Percentiles rank a stretch among this genome's conserved stretches.
Conservation (phyloP, 208 protist genomes). For the Leishmania mexicana region DNA sequence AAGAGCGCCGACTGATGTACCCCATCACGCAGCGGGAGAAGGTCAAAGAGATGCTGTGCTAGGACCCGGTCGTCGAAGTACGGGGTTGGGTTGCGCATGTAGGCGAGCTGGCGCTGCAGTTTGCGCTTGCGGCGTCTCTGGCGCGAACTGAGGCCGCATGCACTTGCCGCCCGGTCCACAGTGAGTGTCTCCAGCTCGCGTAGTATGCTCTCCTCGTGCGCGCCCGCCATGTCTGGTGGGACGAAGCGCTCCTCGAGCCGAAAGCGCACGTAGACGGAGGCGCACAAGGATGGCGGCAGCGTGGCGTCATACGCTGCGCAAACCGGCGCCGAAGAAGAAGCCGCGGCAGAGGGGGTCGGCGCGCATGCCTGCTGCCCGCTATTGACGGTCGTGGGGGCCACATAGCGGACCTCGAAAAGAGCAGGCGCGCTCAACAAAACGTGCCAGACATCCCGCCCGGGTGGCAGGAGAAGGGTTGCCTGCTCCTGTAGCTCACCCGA, state of each 20-base stretch:
- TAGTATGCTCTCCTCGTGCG: constrained; percentile 15
- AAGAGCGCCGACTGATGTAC: constrained; percentile 36
- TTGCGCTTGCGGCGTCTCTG: constrained; percentile 43
- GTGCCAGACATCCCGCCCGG: constrained; percentile 57
- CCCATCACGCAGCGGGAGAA: constrained; percentile 47
- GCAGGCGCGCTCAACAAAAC: constrained; percentile 73
- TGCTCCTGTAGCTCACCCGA: constrained; percentile 34
- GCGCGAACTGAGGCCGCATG: constrained; percentile 27
- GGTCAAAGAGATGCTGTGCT: constrained; percentile 77
- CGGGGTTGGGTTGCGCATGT: constrained; percentile 53
- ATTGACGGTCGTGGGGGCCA: background rate
- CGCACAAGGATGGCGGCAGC: background rate
- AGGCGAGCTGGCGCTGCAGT: constrained; percentile 62
- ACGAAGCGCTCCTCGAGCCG: constrained; percentile 39
- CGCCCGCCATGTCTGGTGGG: constrained; percentile 26
- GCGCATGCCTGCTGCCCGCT: background rate
- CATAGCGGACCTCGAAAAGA: constrained; percentile 30
- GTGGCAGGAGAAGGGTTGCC: constrained; percentile 50
- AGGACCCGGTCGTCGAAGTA: constrained; percentile 77
- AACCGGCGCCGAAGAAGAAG: background rate
- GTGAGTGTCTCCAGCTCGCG: constrained; percentile 35
- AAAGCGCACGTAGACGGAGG: constrained; percentile 46
- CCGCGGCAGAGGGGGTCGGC: background rate
- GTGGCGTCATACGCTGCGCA: background rate
- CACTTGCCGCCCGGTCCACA: constrained; percentile 30